Percentiles rank a stretch among this genome's conserved stretches.
These are phyloP conservation scores for Paraglomus brasilianum DNA, from an alignment of 192 early-diverging fungal species.

Conservation along the genomic window DNA sequence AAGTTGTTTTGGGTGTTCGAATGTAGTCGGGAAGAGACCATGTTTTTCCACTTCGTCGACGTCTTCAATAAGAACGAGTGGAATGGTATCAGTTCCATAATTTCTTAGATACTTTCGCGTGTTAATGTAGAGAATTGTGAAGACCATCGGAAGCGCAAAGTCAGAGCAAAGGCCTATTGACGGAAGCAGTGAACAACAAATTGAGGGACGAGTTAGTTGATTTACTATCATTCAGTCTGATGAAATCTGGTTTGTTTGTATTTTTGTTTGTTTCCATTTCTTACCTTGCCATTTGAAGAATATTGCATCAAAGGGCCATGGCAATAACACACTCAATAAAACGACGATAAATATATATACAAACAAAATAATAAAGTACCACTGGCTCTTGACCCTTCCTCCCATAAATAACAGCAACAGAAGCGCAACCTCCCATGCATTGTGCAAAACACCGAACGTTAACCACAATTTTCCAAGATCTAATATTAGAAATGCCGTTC, in stretches of 20 bases:
- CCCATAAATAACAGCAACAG: conserved; percentile 17
- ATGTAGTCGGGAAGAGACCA: background rate
- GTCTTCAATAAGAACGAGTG: background rate
- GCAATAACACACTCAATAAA: background rate
- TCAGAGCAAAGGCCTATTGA: conserved; percentile 1
- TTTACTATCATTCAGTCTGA: background rate
- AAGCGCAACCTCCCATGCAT: conserved; percentile 21
- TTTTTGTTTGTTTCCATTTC: too few relatives aligned
- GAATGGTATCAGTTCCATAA: background rate
- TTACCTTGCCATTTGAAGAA: conserved; percentile 15
- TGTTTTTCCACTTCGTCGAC: background rate
- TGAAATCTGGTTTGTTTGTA: background rate
- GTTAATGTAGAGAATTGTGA: background rate
- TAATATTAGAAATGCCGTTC: background rate
- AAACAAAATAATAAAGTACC: conserved; percentile 1
- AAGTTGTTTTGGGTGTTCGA: conserved; percentile 2
- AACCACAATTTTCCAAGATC: conserved; percentile 29
- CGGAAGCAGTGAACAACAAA: background rate
- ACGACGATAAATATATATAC: background rate
- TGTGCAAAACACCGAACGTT: conserved; percentile 22
- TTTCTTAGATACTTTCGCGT: background rate
- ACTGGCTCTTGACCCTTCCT: conserved; percentile 9
- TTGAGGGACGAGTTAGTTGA: background rate
- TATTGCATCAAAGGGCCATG: background rate
- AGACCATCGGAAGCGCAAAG: background rate